These are phyloP conservation scores for Fusarium guadeloupense DNA, from an alignment of 2,329 filamentous ascomycete species.

Conservation along the genomic window DNA sequence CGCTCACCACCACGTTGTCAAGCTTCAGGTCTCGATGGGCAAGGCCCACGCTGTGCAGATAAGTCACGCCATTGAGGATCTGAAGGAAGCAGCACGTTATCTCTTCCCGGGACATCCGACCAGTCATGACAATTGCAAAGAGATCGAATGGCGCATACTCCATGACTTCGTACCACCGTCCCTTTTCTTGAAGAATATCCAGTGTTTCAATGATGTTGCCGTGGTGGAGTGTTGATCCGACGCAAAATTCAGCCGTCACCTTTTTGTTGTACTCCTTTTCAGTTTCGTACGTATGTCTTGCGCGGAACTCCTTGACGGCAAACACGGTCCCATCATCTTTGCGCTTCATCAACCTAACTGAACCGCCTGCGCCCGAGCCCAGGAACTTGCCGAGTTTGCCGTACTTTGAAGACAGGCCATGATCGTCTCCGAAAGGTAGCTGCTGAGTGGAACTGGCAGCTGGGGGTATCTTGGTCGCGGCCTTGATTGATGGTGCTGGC, in stretches of 20 bases:
- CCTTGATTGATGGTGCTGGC: conserved; percentile 62
- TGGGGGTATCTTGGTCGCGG: conserved; percentile 59
- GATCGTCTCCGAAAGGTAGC: conserved; percentile 93
- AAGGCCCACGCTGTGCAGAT: conserved; percentile 92
- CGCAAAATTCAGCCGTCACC: conserved; percentile 96
- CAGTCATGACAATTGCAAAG: conserved; percentile 98
- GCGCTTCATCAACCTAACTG: conserved; percentile 92
- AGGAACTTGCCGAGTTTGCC: conserved; percentile 95
- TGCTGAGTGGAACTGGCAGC: conserved; percentile 63
- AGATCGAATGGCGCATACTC: conserved; percentile 96
- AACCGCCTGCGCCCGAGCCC: conserved; percentile 92
- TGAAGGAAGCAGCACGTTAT: conserved; percentile 92
- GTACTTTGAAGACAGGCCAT: conserved; percentile 89
- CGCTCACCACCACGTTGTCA: conserved; percentile 97
- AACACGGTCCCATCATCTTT: conserved; percentile 93
- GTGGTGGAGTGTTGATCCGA: conserved; percentile 95
- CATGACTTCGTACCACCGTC: conserved; percentile 98
- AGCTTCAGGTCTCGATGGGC: conserved; percentile 95
- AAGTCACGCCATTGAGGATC: conserved; percentile 92
- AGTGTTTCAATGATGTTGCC: conserved; percentile 98
- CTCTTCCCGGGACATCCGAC: conserved; percentile 93
- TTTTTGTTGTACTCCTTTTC: conserved; percentile 98
- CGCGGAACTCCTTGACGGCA: conserved; percentile 95
- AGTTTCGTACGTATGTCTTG: conserved; percentile 90
- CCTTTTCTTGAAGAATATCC: conserved; percentile 94